A percentile compares a stretch with the other conserved stretches of the same genome.
These are phyloP conservation scores for Rosa multiflora DNA, from an alignment of 306 rosid genomes.

Conservation along the genomic window DNA sequence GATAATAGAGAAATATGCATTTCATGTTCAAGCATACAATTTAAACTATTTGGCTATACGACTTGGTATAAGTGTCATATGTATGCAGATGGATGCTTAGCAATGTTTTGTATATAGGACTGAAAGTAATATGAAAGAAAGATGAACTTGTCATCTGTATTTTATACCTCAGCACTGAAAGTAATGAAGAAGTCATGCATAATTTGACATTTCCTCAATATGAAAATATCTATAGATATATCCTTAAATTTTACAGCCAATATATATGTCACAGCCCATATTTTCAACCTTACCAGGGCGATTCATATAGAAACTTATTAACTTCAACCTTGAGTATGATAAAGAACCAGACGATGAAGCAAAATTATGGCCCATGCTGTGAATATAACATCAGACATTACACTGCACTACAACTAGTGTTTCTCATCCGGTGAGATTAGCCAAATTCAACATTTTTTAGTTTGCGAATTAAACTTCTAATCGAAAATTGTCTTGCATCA, in stretches of 20 bases:
- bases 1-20: neutral
- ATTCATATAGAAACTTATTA: neutral
- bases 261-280: neutral
- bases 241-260: neutral
- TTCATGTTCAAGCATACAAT: neutral
- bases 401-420: neutral
- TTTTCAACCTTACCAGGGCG: neutral
- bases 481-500: neutral
- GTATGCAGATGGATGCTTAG: neutral
- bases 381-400: neutral
- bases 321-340: neutral
- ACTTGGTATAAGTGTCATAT: neutral
- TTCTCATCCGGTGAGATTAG: neutral
- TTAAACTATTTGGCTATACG: neutral
- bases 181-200: neutral
- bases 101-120: neutral
- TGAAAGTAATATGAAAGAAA: too few relatives aligned
- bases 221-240: neutral
- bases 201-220: neutral
- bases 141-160: neutral
- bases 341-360: neutral
- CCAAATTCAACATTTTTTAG: neutral
- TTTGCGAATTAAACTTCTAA: neutral
- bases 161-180: neutral
- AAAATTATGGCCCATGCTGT: neutral